Evolutionary conservation across 495 filamentous ascomycete genomes (phyloP).

Genomic region (Gamarada debralockiae): DNA sequence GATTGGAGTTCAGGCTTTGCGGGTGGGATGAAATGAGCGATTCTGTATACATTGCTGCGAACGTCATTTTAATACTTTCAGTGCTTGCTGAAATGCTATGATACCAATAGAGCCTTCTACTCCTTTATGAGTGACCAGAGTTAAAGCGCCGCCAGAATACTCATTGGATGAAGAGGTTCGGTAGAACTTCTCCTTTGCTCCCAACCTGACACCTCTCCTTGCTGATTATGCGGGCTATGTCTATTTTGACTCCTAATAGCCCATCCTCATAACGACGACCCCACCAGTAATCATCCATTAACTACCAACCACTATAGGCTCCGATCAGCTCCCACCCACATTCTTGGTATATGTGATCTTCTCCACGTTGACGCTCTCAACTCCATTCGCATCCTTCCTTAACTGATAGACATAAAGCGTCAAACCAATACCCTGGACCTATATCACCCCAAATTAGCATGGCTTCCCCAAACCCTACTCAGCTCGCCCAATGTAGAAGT

Average conservation of each 20-base stretch:
- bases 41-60: conserved; percentile 7
- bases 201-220: background rate
- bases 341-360: conserved; percentile 97
- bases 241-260: background rate
- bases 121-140: conserved; percentile 6
- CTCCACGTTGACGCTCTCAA: conserved; percentile 91
- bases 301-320: too few relatives aligned
- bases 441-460: conserved; percentile 6
- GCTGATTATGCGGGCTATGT: background rate
- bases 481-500: background rate
- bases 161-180: background rate
- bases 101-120: conserved; percentile 21
- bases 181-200: background rate
- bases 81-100: conserved; percentile 26
- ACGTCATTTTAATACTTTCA: conserved; percentile 3
- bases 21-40: conserved; percentile 4
- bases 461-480: background rate
- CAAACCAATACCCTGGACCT: conserved; percentile 97
- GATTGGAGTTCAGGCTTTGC: background rate
- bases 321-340: conserved; percentile 29
- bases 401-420: conserved; percentile 98
- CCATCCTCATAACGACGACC: background rate
- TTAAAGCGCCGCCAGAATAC: background rate
- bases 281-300: background rate
- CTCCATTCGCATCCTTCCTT: conserved; percentile 81